Evolutionary conservation across 495 filamentous ascomycete species (phyloP), one percentile per base, ranked within the genome.

Genomic region (Trichoderma erinaceum): DNA sequence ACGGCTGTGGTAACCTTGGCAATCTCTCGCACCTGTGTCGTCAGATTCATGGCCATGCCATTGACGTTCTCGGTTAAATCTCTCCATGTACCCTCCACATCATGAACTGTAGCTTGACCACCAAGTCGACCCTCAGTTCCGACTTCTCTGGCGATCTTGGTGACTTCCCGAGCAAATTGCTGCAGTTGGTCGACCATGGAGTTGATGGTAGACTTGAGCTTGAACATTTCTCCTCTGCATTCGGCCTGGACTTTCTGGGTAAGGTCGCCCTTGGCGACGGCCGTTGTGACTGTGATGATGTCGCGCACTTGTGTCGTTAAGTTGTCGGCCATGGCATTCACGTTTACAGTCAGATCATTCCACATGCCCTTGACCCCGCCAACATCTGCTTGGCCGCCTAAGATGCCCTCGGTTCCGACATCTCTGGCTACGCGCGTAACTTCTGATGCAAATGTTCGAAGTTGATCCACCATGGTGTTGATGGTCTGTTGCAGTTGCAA

Each of bases 391-490:
- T 99, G 95, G 35, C 96, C 95, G 70, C 95, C 95, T 21, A 99
- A 86, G 61, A 97, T 92, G 83, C 95, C 95, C 80, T 98, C 94
- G 29, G 93, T 97, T 65, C 95, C 95, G 76, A 98, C 96, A 80
- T 98, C 96, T 76, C 94, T 87, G 66, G 96, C 93, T 13, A 99
- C 96, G 70, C 92, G 89, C 16, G 93, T 98, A 68, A 99, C 95
- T 82, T 99, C 94, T 18, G 92, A 94, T 56, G 95, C 95, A 80
- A 99, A 99, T 13, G 93, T 97, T 68, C 93, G 88, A 64, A 99
- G 83, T 80, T 99, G 95, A 72, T 97, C 94, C 74, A 99, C 96
- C 95, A 99, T 99, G 76, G 90, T 96, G 73, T 99, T 99, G 72
- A 99, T 98, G 0, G 95, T 99, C 75, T 97, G 92, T 77, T 99